Evolutionary conservation across 768 basidiomycete species (phyloP).

Genomic region (Hygrophorus russula): DNA sequence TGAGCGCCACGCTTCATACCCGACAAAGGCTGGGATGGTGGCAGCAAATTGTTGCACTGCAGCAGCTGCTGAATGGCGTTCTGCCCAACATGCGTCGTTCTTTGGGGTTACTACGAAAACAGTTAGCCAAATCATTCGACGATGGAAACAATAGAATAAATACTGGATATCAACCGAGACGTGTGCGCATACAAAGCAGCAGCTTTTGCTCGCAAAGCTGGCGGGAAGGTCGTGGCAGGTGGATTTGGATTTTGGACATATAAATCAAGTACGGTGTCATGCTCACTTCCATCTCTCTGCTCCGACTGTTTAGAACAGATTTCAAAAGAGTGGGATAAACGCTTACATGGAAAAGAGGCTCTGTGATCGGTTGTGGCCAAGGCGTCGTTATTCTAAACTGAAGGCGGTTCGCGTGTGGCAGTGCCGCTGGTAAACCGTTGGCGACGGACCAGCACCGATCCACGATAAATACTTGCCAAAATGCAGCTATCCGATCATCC

Average conservation of each 20-base stretch:
- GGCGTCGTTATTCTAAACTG: conserved; percentile 42
- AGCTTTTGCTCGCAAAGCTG: conserved; percentile 39
- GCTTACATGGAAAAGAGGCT: not conserved
- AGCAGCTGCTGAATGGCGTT: conserved; percentile 30
- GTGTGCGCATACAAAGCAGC: conserved; percentile 44
- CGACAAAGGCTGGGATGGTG: conserved; percentile 27
- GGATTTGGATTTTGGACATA: conserved; percentile 9
- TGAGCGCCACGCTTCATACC: conserved; percentile 20
- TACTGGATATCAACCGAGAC: conserved; percentile 29
- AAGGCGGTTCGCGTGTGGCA: conserved; percentile 37
- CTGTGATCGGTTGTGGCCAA: conserved; percentile 22
- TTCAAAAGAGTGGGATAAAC: too few relatives aligned
- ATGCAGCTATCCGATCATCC: conserved; percentile 37
- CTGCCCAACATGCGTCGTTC: conserved; percentile 17
- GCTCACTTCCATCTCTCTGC: too few relatives aligned
- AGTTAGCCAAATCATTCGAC: not conserved
- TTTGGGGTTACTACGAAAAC: too few relatives aligned
- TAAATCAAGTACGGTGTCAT: too few relatives aligned
- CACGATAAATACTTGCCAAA: conserved; percentile 56
- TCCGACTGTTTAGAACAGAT: too few relatives aligned
- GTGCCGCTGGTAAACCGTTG: conserved; percentile 39
- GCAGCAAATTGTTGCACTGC: conserved; percentile 35
- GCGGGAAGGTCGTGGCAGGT: conserved; percentile 17
- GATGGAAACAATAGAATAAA: conserved; percentile 11
- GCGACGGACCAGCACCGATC: conserved; percentile 50